Conservation (phyloP, 2,329 filamentous ascomycete species). For the Pyrenochaeta sp. region DNA sequence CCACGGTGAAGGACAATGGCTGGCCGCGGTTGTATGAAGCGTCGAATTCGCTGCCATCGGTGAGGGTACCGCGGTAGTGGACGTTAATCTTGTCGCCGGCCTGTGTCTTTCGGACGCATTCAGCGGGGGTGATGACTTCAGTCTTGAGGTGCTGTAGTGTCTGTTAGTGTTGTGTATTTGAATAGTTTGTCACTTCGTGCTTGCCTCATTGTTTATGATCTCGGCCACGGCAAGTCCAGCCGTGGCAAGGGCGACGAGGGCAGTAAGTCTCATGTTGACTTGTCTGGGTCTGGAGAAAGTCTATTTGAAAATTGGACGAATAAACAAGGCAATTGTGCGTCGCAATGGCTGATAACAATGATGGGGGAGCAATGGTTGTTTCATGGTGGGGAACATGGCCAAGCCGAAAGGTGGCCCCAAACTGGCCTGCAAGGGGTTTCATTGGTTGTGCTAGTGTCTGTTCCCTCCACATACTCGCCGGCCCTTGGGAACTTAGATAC, state of each 20-base stretch:
- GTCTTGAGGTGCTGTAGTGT: slow-evolving; percentile 72
- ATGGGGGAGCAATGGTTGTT: slow-evolving; percentile 4
- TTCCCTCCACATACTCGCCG: neutral
- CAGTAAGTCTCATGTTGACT: slow-evolving; percentile 55
- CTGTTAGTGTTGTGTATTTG: slow-evolving; percentile 17
- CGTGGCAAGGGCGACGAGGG: slow-evolving; percentile 61
- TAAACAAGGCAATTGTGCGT: slow-evolving; percentile 9
- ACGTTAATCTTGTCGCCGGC: slow-evolving; percentile 81
- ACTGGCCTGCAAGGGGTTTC: neutral
- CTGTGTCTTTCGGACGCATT: slow-evolving; percentile 78
- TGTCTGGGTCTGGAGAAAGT: neutral
- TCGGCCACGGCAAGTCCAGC: slow-evolving; percentile 42
- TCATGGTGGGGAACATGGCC: slow-evolving; percentile 27
- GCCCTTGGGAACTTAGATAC: neutral
- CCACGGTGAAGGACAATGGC: slow-evolving; percentile 83
- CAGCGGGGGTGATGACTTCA: slow-evolving; percentile 75
- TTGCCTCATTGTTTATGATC: slow-evolving; percentile 45
- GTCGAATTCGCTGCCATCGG: slow-evolving; percentile 66
- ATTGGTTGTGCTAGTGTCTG: slow-evolving; percentile 7
- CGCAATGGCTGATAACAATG: slow-evolving; percentile 11
- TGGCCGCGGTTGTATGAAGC: slow-evolving; percentile 75
- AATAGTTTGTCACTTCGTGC: neutral
- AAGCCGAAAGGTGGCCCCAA: slow-evolving; percentile 23
- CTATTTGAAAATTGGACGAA: neutral
- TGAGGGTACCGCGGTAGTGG: slow-evolving; percentile 83